Percentiles rank a stretch among this genome's conserved stretches.
Conservation (phyloP, 139 green algal species). For the Coccomyxa sp. region DNA sequence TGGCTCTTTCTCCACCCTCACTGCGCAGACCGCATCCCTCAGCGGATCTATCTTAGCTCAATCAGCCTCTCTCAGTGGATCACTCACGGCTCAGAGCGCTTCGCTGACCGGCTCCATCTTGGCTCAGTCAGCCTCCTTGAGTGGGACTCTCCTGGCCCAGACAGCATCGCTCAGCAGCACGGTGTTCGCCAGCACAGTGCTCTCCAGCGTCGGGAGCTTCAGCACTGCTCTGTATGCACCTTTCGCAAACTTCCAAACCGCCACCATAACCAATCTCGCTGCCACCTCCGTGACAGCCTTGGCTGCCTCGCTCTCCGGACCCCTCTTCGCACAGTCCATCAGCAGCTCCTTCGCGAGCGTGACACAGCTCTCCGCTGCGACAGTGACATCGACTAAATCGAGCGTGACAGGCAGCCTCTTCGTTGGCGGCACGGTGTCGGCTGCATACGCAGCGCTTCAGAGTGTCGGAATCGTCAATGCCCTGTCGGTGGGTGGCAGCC, state of each 20-base stretch:
- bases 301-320: background rate
- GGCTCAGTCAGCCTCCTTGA: no score
- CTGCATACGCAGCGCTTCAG: background rate
- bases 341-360: background rate
- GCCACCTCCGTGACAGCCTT: background rate
- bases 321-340: background rate
- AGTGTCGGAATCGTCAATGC: background rate
- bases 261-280: background rate
- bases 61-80: no score
- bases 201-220: background rate
- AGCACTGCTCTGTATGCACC: background rate
- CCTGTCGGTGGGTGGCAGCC: background rate
- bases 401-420: background rate
- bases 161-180: background rate
- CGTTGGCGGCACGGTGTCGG: background rate
- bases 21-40: background rate
- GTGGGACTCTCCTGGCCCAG: background rate
- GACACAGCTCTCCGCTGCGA: background rate
- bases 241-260: background rate
- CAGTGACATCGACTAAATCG: background rate
- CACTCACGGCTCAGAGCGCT: no score
- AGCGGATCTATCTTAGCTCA: background rate
- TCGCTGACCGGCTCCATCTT: no score
- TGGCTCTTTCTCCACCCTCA: background rate
- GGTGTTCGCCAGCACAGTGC: background rate